phyloP scores from a whole-genome alignment of 83 land plant species.

The Picea mariana region DNA sequence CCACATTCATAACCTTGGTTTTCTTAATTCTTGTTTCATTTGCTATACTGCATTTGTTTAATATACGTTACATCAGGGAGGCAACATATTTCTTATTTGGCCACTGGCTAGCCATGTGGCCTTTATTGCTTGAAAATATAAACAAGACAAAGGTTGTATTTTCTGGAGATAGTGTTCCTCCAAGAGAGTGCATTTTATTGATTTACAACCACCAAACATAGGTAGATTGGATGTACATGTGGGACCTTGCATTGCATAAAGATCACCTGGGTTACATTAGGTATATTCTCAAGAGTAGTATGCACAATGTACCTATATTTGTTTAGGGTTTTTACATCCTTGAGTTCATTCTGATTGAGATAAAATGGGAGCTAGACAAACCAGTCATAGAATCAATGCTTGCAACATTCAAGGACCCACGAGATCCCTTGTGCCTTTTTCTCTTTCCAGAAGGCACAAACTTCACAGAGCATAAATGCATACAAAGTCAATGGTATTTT shows the following conservation, averaged over 20 bases:
- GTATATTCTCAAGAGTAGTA: constrained; percentile 43
- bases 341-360: constrained; percentile 44
- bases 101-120: constrained; percentile 54
- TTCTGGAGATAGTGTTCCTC: constrained; percentile 38
- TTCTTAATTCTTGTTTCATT: constrained; percentile 26
- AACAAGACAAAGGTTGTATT: constrained; percentile 44
- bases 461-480: constrained; percentile 39
- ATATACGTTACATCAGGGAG: constrained; percentile 28
- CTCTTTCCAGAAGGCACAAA: constrained; percentile 60
- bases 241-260: constrained; percentile 47
- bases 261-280: constrained; percentile 36
- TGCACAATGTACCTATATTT: constrained; percentile 42
- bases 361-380: constrained; percentile 46
- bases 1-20: constrained; percentile 27
- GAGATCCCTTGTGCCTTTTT: constrained; percentile 51
- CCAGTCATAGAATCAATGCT: constrained; percentile 38
- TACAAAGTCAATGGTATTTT: constrained; percentile 27
- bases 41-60: constrained; percentile 24
- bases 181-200: constrained; percentile 30
- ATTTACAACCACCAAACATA: constrained; percentile 50
- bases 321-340: constrained; percentile 50
- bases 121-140: constrained; percentile 45
- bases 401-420: constrained; percentile 34
- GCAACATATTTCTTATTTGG: constrained; percentile 32
- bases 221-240: constrained; percentile 62